Evolutionary conservation across 768 basidiomycete genomes (phyloP).

Genomic region (Trametes elegans): DNA sequence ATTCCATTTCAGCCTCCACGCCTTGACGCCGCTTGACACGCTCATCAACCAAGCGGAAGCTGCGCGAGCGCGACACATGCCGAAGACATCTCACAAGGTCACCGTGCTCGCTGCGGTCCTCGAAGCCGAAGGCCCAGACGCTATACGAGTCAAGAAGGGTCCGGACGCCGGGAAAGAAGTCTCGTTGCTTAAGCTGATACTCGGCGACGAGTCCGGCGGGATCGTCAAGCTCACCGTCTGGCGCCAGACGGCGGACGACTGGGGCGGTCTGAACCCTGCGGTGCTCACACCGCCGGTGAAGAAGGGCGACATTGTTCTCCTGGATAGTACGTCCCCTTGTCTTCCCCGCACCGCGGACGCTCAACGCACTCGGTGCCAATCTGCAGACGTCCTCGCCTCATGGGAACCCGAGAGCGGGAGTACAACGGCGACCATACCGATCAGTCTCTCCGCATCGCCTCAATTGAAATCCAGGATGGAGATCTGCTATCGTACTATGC

Average conservation of each 20-base stretch:
- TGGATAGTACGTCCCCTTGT: conserved; percentile 54
- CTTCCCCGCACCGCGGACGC: not conserved
- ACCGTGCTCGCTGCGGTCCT: conserved; percentile 62
- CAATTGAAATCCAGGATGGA: conserved; percentile 57
- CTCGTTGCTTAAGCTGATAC: conserved; percentile 62
- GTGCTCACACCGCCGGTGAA: conserved; percentile 39
- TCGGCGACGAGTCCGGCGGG: conserved; percentile 69
- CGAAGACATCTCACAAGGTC: conserved; percentile 47
- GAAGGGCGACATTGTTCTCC: conserved; percentile 68
- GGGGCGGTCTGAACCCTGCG: conserved; percentile 52
- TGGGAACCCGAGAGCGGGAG: conserved; percentile 35
- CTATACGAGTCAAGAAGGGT: conserved; percentile 65
- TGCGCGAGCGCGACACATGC: conserved; percentile 18
- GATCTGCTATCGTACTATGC: conserved; percentile 81
- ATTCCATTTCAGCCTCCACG: conserved; percentile 71
- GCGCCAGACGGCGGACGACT: conserved; percentile 71
- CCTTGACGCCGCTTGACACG: conserved; percentile 49
- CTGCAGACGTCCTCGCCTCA: conserved; percentile 50
- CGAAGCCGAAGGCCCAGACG: conserved; percentile 76
- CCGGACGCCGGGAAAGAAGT: conserved; percentile 68
- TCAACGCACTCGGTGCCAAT: not conserved
- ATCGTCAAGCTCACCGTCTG: conserved; percentile 76
- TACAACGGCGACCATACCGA: conserved; percentile 29
- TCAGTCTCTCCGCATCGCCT: conserved; percentile 66
- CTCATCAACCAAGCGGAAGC: conserved; percentile 23